Evolutionary conservation across 2,329 filamentous ascomycete genomes (phyloP), one percentile per base, ranked within the genome.

Genomic region (Aspergillus hiratsukae): DNA sequence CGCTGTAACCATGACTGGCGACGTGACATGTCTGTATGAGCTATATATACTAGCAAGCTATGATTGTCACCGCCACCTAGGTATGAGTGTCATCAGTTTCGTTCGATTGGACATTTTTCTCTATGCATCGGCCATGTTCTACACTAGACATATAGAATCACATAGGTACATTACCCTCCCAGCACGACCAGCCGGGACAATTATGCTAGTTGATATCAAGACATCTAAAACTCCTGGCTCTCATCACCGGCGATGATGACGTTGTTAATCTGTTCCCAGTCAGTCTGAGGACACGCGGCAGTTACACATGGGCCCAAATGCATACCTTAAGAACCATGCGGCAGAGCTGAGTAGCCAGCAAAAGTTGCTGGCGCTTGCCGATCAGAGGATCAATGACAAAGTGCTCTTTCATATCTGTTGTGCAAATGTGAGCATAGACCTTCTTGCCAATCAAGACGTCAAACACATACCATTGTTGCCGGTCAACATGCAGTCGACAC

Each of bases 361-460:
- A 86, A 59, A 99, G 83, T 78, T 99, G 94, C 80, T 97, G 92
- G 77, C 90, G 89, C 84, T 99, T 99, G 67, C 94, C 94, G 73
- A 99, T 99, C 70, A 99, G 80, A 53, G 94, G 95, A 72, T 99
- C 94, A 72, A 99, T 97, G 64, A 97, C 94, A 76, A 99, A 99
- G 64, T 94, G 90, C 66, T 96, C 87, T 80, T 89, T 92, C 94
- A 99, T 99, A 78, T 97, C 87, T 86, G 70, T 25, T 51, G 19
- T n/a, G 37, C 46, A 29, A 54, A 41, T 46, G 43, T 59, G 25
- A 59, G 53, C 57, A 48, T 45, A 31, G 40, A 25, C 29, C 21
- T 53, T 5, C 5, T 19, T 28, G 2, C 14, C 23, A 11, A 2
- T n/a, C 10, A 11, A 49, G 27, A 57, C 46, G 43, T 58, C 40